Conservation (phyloP, 73 alveolate genomes). For the Paramecium sexaurelia region DNA sequence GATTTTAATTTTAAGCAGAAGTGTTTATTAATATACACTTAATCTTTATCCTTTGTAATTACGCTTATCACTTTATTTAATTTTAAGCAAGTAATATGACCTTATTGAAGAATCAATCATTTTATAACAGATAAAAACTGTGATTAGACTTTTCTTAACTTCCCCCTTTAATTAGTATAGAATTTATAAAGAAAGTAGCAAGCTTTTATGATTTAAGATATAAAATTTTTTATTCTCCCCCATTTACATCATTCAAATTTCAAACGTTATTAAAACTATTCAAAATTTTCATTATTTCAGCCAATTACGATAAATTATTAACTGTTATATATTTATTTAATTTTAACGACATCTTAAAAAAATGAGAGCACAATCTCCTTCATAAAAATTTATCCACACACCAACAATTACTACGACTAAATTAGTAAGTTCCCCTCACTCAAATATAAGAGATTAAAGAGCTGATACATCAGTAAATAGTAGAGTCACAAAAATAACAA, state of each 20-base stretch:
- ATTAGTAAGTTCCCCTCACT: conserved; percentile 35
- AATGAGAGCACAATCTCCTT: conserved; percentile 40
- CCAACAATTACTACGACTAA: background rate
- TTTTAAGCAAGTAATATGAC: no score
- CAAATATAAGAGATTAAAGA: conserved; percentile 27
- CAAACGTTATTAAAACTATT: background rate
- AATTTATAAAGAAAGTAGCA: no score
- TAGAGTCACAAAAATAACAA: conserved; percentile 40
- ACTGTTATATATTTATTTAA: background rate
- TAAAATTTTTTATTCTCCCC: no score
- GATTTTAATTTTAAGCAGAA: no score
- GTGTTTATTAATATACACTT: no score
- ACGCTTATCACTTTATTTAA: no score
- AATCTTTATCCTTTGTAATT: no score
- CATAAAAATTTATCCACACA: background rate
- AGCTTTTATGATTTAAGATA: no score
- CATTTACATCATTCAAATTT: background rate
- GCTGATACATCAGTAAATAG: conserved; percentile 21
- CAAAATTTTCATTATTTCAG: background rate
- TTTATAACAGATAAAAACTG: no score
- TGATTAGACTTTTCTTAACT: no score
- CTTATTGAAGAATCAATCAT: no score
- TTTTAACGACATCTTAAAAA: background rate
- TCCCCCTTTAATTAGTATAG: no score
- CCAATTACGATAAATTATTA: background rate